A percentile compares a stretch with the other conserved stretches of the same genome.
phyloP scores from a whole-genome alignment of 352 stramenopile species.

The Phytopythium vexans region DNA sequence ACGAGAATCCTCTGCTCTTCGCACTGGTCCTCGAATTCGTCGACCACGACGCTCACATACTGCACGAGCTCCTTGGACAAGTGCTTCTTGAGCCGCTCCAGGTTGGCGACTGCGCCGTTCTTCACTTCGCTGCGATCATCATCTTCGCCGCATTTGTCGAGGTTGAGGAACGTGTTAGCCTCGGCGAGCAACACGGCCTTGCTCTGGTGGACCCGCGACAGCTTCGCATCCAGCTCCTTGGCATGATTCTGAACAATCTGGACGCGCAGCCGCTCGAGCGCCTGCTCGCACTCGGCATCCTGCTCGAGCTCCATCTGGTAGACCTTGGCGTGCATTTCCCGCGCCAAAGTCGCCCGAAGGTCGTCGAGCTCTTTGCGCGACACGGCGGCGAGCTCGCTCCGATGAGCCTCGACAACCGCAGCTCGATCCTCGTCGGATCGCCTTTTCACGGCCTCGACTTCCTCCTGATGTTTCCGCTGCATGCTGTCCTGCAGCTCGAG shows the following conservation, averaged over 20 bases:
- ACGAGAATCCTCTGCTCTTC: conserved; percentile 57
- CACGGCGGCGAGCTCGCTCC: conserved; percentile 24
- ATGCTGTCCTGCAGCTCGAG: conserved; percentile 52
- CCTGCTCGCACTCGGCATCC: conserved; percentile 29
- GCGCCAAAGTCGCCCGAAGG: conserved; percentile 37
- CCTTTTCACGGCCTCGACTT: conserved; percentile 20
- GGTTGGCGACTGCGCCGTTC: conserved; percentile 17
- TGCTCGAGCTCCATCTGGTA: conserved; percentile 42
- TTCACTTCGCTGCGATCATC: conserved; percentile 9
- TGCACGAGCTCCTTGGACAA: conserved; percentile 44
- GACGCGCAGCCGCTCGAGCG: conserved; percentile 28
- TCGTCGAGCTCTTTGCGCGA: conserved; percentile 29
- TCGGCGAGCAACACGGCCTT: conserved; percentile 41
- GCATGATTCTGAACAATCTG: conserved; percentile 25
- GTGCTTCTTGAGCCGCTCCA: conserved; percentile 40
- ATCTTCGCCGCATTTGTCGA: conserved; percentile 9
- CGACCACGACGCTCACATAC: conserved; percentile 40
- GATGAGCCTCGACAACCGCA: conserved; percentile 13
- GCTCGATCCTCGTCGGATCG: conserved; percentile 19
- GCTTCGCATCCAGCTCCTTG: conserved; percentile 40
- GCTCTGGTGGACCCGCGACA: conserved; percentile 38
- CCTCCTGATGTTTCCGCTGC: conserved; percentile 22
- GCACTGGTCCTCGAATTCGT: conserved; percentile 54
- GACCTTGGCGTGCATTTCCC: conserved; percentile 32
- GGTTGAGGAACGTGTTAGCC: conserved; percentile 32